phyloP scores from a whole-genome alignment of 179 eudicot genomes.

The Heliamphora pulchella region DNA sequence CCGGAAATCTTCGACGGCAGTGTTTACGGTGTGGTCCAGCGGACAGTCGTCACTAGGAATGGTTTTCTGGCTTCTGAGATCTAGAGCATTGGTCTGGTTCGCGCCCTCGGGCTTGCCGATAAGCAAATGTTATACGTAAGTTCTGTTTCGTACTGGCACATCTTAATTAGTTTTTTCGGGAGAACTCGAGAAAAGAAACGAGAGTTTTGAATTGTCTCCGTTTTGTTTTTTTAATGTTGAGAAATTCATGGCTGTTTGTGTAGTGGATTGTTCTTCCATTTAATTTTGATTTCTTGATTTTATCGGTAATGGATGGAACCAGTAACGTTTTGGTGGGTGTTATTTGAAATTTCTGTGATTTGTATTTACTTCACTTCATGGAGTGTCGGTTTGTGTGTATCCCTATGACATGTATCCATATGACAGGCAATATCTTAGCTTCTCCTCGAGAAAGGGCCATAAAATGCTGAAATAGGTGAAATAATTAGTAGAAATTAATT shows the following conservation, averaged over 20 bases:
- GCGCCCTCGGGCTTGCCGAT: slow-evolving; percentile 68
- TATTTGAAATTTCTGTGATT: too few species aligned
- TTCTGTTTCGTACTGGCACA: neutral
- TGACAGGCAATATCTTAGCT: neutral
- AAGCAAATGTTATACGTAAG: slow-evolving; percentile 65
- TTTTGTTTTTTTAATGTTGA: too few species aligned
- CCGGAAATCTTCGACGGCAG: slow-evolving; percentile 92
- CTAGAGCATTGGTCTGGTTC: slow-evolving; percentile 73
- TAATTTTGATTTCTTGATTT: too few species aligned
- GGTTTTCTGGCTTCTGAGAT: slow-evolving; percentile 78
- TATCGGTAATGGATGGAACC: too few species aligned
- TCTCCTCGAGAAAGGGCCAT: neutral
- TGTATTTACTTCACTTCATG: too few species aligned
- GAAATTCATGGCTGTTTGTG: too few species aligned
- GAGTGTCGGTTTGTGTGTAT: neutral
- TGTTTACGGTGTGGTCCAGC: slow-evolving; percentile 65
- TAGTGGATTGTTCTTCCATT: too few species aligned
- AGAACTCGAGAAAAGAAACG: neutral
- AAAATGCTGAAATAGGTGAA: neutral
- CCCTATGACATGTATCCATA: too few species aligned
- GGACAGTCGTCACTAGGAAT: slow-evolving; percentile 70
- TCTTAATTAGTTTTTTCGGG: neutral
- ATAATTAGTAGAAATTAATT: too few species aligned
- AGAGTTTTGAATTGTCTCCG: neutral
- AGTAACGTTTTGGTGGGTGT: too few species aligned